Evolutionary conservation across 2,329 filamentous ascomycete species (phyloP).

Genomic region (Daldinia sp.): DNA sequence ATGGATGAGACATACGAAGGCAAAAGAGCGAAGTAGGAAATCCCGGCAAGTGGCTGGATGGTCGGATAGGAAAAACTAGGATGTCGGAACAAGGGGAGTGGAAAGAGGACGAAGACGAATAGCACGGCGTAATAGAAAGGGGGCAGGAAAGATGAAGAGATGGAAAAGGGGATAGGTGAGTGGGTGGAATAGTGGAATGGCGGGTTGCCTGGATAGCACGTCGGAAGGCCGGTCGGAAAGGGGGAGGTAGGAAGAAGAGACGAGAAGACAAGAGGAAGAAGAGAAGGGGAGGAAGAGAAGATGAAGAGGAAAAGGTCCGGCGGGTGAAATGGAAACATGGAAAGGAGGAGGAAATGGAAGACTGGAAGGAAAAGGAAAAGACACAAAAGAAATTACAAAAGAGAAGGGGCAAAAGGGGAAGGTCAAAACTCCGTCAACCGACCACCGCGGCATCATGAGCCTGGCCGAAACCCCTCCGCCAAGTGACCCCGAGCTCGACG

Average conservation of each 20-base stretch:
- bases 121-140: background rate
- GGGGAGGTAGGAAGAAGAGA: background rate
- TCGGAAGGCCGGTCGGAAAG: background rate
- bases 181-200: background rate
- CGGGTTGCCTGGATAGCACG: background rate
- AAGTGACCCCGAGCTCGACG: slow-evolving; percentile 11
- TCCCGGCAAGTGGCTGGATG: too few species aligned
- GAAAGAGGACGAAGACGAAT: background rate
- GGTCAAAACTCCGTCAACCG: slow-evolving; percentile 3
- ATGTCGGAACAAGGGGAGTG: too few species aligned
- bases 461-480: slow-evolving; percentile 8
- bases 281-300: background rate
- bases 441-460: slow-evolving; percentile 21
- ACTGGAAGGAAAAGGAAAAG: background rate
- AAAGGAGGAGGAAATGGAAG: background rate
- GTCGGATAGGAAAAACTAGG: too few species aligned
- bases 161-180: background rate
- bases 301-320: background rate
- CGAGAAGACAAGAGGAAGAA: background rate
- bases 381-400: background rate
- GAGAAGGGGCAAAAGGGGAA: slow-evolving; percentile 6
- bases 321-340: background rate
- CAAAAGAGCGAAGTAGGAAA: too few species aligned
- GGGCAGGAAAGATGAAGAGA: background rate
- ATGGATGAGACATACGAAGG: too few species aligned